These are phyloP conservation scores for Telopea speciosissima DNA, from an alignment of 177 flowering plant genomes.

Conservation along the genomic window DNA sequence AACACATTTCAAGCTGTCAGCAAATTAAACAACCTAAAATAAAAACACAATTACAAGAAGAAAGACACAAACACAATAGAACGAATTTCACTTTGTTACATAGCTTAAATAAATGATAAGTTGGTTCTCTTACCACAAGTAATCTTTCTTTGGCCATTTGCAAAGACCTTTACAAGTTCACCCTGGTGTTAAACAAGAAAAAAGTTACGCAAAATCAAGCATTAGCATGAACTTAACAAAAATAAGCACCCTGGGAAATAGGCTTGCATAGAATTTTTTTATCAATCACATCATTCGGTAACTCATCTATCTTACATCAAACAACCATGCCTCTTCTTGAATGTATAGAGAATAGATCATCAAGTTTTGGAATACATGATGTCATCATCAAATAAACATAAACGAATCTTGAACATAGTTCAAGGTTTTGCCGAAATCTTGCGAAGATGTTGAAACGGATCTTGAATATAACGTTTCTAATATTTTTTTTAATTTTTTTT, in stretches of 20 bases:
- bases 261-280: background rate
- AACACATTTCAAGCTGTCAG: background rate
- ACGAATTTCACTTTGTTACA: background rate
- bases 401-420: no score
- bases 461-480: no score
- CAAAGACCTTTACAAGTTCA: constrained; percentile 83
- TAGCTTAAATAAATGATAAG: constrained; percentile 1
- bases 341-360: background rate
- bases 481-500: no score
- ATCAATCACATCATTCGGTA: background rate
- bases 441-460: no score
- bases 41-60: no score
- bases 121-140: constrained; percentile 49
- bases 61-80: background rate
- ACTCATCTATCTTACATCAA: background rate
- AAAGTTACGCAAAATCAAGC: constrained; percentile 2
- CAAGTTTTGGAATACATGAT: background rate
- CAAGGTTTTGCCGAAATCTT: no score
- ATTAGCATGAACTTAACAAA: background rate
- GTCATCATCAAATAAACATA: background rate
- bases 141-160: constrained; percentile 78
- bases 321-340: background rate
- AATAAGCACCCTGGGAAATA: background rate
- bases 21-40: background rate
- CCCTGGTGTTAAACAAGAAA: constrained; percentile 42